Base-by-base conservation (phyloP, 108 stramenopile species). In the Cyclostephanos invisitatus region DNA sequence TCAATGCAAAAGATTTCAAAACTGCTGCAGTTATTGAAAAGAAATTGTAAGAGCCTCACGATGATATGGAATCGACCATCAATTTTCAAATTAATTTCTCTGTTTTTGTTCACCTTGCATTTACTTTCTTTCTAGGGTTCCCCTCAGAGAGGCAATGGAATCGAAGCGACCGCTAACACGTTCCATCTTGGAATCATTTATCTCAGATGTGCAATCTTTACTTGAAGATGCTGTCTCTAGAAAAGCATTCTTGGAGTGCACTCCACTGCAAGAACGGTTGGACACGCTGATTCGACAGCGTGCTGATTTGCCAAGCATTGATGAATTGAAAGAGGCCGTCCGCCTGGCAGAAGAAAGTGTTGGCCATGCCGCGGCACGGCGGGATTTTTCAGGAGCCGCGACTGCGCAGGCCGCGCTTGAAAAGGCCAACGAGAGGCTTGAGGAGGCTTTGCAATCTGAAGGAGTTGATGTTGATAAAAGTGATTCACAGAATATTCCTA, bases 321-420 rank as follows among this genome's bases (percentile, higher is more conserved):
- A 88, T 4, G 94, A 95, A 62, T 67, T 91, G 36, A 77, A 81
- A 57, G 73, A 84, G 18, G 86, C 75, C 27, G 85, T 94, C 11
- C 50, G 25, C 35, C 62, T 54, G 40, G 91, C 89, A 5, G 87
- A 91, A 65, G 60, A 68, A 48, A 81, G 53, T 24, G 85, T 91
- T 20, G 83, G 89, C 3, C 70, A 70, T 38, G 93, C 93, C 27
- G 89, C 85, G 12, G 69, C 84, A 37, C 83, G 82, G 32, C 84
- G 90, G 18, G 85, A 94, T 64, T 94, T 94, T 64, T 54, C 85
- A 35, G 74, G 64, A 24, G 93, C 93, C 12, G 93, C 93, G 10
- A 67, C 78, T 12, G 70, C 63, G 35, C 90, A 91, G 73, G 70
- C 73, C 10, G 75, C 70, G 21, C 62, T 94, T 14, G 89, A 89